phyloP scores from a whole-genome alignment of 208 protist species.

The Angomonas deanei region DNA sequence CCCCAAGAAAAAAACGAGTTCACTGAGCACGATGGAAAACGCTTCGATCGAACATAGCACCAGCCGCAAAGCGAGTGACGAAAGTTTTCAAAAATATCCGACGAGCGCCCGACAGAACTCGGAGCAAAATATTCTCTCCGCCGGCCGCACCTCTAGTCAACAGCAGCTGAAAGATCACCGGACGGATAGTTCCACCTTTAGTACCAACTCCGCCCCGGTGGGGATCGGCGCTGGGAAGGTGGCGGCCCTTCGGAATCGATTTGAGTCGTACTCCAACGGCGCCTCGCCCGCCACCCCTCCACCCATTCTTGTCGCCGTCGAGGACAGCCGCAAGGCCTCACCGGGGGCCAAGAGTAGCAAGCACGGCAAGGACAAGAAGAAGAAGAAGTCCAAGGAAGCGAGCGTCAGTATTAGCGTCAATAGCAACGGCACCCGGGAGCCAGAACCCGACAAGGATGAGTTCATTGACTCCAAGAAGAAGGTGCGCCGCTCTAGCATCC shows the following conservation, averaged over 20 bases:
- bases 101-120: no score
- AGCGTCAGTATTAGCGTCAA: no score
- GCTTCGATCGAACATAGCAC: not conserved
- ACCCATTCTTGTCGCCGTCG: not conserved
- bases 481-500: not conserved
- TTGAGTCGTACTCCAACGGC: not conserved
- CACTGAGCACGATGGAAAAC: not conserved
- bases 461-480: not conserved
- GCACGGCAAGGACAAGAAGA: not conserved
- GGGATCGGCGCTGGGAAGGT: not conserved
- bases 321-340: not conserved
- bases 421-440: not conserved
- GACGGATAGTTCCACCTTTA: not conserved
- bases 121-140: not conserved
- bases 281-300: not conserved
- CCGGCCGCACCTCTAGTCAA: not conserved
- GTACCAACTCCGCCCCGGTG: not conserved
- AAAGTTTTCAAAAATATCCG: not conserved
- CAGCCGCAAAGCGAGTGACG: not conserved
- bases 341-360: no score
- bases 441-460: not conserved
- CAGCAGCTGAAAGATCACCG: not conserved
- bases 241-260: not conserved
- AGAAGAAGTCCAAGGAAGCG: not conserved
- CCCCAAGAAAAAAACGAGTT: not conserved